phyloP scores from a whole-genome alignment of 75 land plant genomes.

The Picea sitchensis region DNA sequence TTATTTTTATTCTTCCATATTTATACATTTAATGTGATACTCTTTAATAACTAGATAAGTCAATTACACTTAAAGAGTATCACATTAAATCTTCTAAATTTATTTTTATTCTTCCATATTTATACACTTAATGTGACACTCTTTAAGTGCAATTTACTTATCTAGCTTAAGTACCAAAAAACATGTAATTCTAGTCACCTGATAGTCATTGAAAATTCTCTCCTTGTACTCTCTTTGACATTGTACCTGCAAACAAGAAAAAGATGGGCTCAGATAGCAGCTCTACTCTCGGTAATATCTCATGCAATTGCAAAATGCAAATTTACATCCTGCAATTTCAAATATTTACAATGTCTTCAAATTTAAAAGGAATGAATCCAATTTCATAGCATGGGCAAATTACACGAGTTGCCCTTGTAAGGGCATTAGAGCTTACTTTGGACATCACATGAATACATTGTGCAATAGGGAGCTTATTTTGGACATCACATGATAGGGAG shows the following conservation, averaged over 20 bases:
- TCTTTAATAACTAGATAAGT: not conserved
- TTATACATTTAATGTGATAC: too few species aligned
- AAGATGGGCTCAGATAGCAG: not conserved
- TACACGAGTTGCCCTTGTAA: too few species aligned
- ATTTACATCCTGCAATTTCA: too few species aligned
- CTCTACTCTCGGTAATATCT: too few species aligned
- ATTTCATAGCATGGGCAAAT: too few species aligned
- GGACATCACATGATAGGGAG: too few species aligned
- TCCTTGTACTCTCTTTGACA: slow-evolving; percentile 46
- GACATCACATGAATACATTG: too few species aligned
- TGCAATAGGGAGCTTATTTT: too few species aligned
- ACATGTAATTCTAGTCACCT: slow-evolving; percentile 19
- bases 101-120: not conserved
- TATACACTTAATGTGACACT: not conserved
- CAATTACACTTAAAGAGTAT: not conserved
- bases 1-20: not conserved
- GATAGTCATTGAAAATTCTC: slow-evolving; percentile 30
- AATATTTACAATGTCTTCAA: too few species aligned
- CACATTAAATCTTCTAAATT: not conserved
- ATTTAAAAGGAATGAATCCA: too few species aligned
- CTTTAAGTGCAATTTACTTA: not conserved
- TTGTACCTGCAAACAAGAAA: slow-evolving; percentile 16
- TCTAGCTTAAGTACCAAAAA: not conserved
- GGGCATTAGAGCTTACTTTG: too few species aligned
- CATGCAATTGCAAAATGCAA: too few species aligned